Evolutionary conservation across 306 rosid genomes (phyloP), one percentile per base, ranked within the genome.

Genomic region (Inga oerstediana): DNA sequence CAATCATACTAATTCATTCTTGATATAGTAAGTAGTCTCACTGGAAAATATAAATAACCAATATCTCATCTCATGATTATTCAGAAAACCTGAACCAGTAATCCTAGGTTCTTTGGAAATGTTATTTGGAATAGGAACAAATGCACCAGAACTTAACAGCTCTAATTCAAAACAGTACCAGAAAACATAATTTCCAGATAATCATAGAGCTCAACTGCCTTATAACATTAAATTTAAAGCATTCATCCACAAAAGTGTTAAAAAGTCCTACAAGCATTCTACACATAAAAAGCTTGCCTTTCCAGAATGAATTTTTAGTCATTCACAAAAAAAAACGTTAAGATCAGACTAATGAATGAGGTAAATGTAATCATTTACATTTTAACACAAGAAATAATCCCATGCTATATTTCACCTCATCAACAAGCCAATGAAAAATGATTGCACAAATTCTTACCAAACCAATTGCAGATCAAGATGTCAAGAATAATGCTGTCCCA

Each of bases 401-500:
- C 61, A 71, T n/a, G 67, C 48, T 75, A 71, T 67, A 68, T 74
- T 27, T 80, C 65, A 54, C 39, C 76, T 82, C 34, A 75, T 39
- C 56, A 41, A 44, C 51, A 39, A 77, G 67, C 58, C 75, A 65
- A 39, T 41, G 35, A 75, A 74, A 54, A 71, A 69, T 32, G 30
- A 65, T 24, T 49, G 67, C 76, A 68, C 39, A 80, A 79, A 44
- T 71, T 72, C 97, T 97, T 83, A 97, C 99, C 99, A 81, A 97
- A 97, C 99, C 98, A 97, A 83, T 97, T 97, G 92, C 99, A 97
- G 88, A 90, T 89, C 87, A 97, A 83, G 88, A 97, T 91, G 87
- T 97, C 99, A 79, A 97, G 97, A 85, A 97, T 81, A 61, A 97
- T 92, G 83, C 98, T 97, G 93, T 97, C 99, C 99, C 99, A 94